phyloP scores from a whole-genome alignment of 2,329 filamentous ascomycete species.

The Epichloe hybrida region DNA sequence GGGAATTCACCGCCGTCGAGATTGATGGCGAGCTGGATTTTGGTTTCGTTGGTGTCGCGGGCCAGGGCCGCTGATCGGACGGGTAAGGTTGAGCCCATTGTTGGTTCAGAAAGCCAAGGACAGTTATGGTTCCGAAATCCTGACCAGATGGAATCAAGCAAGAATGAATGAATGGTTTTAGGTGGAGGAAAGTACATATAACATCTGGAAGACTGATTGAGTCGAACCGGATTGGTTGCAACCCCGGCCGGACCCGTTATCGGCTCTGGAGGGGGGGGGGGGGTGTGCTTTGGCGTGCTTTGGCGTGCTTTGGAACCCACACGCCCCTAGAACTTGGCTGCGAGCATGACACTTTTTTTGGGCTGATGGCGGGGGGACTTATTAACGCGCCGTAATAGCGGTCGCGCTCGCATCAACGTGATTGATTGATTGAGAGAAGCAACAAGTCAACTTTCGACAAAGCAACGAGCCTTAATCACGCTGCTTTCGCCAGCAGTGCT shows the following conservation, averaged over 20 bases:
- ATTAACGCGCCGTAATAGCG: neutral
- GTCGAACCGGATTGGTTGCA: no score
- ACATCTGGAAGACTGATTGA: no score
- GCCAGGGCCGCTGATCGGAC: constrained; percentile 63
- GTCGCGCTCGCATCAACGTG: neutral
- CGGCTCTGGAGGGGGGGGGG: no score
- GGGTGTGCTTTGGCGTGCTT: no score
- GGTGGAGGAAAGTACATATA: no score
- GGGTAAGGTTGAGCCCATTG: constrained; percentile 15
- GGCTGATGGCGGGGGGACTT: no score
- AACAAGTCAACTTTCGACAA: neutral
- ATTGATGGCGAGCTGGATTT: constrained; percentile 84
- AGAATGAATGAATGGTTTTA: no score
- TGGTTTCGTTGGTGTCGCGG: constrained; percentile 95
- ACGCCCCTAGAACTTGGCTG: neutral
- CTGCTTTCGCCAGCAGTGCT: neutral
- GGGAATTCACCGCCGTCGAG: constrained; percentile 79
- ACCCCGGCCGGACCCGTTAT: no score
- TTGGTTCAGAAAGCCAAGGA: neutral
- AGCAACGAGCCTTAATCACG: neutral
- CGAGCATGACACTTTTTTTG: no score
- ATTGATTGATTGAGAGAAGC: neutral
- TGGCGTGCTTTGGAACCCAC: neutral
- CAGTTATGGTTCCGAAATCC: no score
- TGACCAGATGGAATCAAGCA: no score